A percentile compares a stretch with the other conserved stretches of the same genome.
Evolutionary conservation across 2,329 filamentous ascomycete species (phyloP).

Genomic region (Elsinoe fawcettii): DNA sequence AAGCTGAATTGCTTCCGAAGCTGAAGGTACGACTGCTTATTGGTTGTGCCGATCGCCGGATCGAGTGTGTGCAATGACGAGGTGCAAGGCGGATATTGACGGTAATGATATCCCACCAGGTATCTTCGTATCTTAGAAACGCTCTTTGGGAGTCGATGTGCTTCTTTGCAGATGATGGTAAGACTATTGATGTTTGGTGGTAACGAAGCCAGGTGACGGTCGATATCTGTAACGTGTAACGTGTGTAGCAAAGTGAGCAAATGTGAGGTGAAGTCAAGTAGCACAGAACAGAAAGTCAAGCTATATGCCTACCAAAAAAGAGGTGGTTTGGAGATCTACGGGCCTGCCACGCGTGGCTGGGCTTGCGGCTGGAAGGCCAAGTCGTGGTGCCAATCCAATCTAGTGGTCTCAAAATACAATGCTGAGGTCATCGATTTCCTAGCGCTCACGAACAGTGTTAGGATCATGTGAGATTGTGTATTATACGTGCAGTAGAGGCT

Average conservation of each 20-base stretch:
- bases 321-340: conserved; percentile 7
- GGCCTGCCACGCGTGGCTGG: conserved; percentile 9
- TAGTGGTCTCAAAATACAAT: neutral
- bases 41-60: too few relatives aligned
- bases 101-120: too few relatives aligned
- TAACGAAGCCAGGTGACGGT: neutral
- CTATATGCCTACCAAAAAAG: neutral
- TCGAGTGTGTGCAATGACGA: too few relatives aligned
- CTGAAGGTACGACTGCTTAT: too few relatives aligned
- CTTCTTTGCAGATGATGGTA: neutral
- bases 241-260: neutral
- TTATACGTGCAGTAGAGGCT: neutral
- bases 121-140: too few relatives aligned
- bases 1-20: too few relatives aligned
- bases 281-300: neutral
- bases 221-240: neutral
- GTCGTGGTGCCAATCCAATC: neutral
- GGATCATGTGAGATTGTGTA: neutral
- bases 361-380: neutral
- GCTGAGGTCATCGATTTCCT: neutral
- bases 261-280: neutral
- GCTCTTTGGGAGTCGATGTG: neutral
- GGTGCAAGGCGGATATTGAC: too few relatives aligned
- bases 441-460: neutral
- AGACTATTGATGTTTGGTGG: neutral